Conservation (phyloP, 768 basidiomycete species). For the Clavaria fumosa region DNA sequence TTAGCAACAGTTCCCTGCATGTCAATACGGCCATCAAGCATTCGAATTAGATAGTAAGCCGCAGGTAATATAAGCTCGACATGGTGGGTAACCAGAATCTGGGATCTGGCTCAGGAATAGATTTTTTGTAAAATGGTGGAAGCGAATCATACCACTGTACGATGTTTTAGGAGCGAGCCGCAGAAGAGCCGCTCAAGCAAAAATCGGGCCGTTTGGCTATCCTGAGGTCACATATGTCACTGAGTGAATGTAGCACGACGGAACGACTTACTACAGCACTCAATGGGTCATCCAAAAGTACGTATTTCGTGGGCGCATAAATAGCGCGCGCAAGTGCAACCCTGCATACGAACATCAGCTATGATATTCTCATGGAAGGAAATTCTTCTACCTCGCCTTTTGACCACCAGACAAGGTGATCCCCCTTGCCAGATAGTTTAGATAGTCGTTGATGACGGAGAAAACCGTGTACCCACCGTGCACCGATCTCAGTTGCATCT, state of each 20-base stretch:
- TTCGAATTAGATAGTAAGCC: conserved; percentile 55
- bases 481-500: conserved; percentile 73
- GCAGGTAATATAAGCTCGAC: conserved; percentile 69
- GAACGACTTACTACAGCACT: conserved; percentile 54
- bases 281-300: conserved; percentile 68
- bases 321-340: conserved; percentile 75
- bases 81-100: conserved; percentile 71
- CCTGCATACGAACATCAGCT: conserved; percentile 23
- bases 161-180: conserved; percentile 46
- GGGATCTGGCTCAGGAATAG: neutral
- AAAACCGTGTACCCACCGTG: conserved; percentile 24
- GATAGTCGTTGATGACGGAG: neutral
- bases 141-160: conserved; percentile 39
- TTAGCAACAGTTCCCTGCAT: conserved; percentile 55
- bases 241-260: neutral
- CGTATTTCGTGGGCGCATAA: conserved; percentile 52
- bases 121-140: neutral
- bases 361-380: neutral
- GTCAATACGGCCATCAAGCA: conserved; percentile 73
- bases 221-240: conserved; percentile 20
- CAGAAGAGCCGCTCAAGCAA: conserved; percentile 48
- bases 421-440: no score
- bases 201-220: conserved; percentile 51
- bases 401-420: conserved; percentile 71
- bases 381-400: conserved; percentile 46